Base-by-base conservation (phyloP, 148 eudicot species). In the Rheum nobile region DNA sequence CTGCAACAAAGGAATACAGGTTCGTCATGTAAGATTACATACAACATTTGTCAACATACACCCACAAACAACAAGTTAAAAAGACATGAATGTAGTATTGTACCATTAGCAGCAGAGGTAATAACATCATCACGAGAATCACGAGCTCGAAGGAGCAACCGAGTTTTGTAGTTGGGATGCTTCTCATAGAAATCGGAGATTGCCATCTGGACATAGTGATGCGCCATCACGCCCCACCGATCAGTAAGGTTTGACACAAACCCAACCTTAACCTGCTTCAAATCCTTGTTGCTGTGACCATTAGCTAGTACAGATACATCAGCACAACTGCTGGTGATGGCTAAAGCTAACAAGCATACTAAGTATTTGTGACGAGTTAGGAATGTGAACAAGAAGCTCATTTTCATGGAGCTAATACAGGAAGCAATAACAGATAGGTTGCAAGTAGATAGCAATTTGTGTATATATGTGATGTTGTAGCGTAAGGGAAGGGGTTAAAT, bases 161-260 rank as follows among this genome's bases (percentile, higher is more conserved):
- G 82, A 29, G 86, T 85, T 57, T 48, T 82, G 52, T 38, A 81
- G 24, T 72, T 8, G 28, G 80, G 79, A 47, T 76, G 67, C 2
- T 67, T 29, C 11, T 77, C 80, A 39, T 88, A 85, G 79, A 85
- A 83, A 42, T 86, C 88, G 19, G 79, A 83, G 77, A 90, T 73
- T 2, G 91, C 91, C 88, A 85, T 85, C 21, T 76, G 73, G 24
- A 86, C 81, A 78, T 83, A 85, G 28, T 80, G 81, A 32, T 75
- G 70, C 67, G 78, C 72, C 42, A 83, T 72, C 82, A 80, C 83
- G 9, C 91, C 96, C 41, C 82, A 75, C 14, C 50, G 22, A 11
- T 72, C 73, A 34, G 81, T 80, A 55, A 35, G 38, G 68, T 84
- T 79, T 34, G 85, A 31, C 39, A 90, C 84, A 41, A 88, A 69